Evolutionary conservation across 495 filamentous ascomycete genomes (phyloP).

Genomic region (Lentithecium fluviatile): DNA sequence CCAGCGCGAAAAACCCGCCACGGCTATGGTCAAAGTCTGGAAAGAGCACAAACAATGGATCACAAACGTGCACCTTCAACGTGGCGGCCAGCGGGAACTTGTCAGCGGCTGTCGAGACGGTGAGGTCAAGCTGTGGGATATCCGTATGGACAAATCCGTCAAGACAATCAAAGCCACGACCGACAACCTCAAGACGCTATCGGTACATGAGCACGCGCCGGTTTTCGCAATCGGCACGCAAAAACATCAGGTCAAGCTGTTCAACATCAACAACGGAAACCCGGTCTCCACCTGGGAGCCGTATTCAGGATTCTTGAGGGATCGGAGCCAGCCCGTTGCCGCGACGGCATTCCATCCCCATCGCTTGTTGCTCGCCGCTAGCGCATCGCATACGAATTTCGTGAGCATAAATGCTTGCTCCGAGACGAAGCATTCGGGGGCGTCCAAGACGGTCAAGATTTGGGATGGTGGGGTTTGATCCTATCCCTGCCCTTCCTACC

Average conservation of each 20-base stretch:
- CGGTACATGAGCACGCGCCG: constrained; percentile 93
- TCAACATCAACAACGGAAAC: constrained; percentile 67
- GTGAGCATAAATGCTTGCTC: constrained; percentile 70
- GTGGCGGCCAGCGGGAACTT: constrained; percentile 87
- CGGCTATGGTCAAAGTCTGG: constrained; percentile 92
- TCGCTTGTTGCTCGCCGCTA: constrained; percentile 83
- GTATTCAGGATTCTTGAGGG: constrained; percentile 78
- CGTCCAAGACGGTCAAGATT: constrained; percentile 19
- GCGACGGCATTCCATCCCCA: constrained; percentile 94
- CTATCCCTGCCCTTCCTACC: too few species aligned
- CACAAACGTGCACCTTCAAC: constrained; percentile 93
- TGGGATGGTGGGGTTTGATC: constrained; percentile 7
- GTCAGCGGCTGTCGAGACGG: constrained; percentile 84
- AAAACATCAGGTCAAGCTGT: constrained; percentile 82
- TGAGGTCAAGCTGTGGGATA: constrained; percentile 95
- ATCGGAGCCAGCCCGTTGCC: constrained; percentile 71
- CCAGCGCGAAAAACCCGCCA: constrained; percentile 73
- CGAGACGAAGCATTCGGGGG: constrained; percentile 24
- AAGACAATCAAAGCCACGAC: constrained; percentile 72
- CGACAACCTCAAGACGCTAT: constrained; percentile 73
- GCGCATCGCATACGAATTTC: constrained; percentile 68
- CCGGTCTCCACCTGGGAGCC: constrained; percentile 80
- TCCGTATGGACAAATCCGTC: constrained; percentile 75
- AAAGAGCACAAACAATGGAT: constrained; percentile 94
- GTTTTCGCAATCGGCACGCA: constrained; percentile 92